A percentile compares a stretch with the other conserved stretches of the same genome.
These are phyloP conservation scores for Clonostachys solani DNA, from an alignment of 2,329 filamentous ascomycete species.

Conservation along the genomic window DNA sequence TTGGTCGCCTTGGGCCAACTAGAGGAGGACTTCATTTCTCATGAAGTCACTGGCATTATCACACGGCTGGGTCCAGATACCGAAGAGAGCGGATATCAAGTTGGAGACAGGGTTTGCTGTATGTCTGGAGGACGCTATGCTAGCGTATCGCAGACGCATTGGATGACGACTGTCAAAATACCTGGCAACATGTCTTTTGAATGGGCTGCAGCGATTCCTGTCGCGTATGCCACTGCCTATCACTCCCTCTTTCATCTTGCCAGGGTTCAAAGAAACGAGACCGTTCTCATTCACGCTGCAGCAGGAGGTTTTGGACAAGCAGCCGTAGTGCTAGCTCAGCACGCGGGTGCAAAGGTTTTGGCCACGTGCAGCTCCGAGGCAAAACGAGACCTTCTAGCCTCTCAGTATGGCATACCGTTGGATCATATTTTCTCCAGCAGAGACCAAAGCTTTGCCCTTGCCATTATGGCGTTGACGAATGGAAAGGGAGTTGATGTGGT, in stretches of 20 bases:
- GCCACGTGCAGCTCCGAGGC: constrained; percentile 8
- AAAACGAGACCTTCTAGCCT: constrained; percentile 31
- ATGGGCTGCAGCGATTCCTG: constrained; percentile 24
- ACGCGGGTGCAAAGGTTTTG: constrained; percentile 11
- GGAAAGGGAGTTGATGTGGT: constrained; percentile 65
- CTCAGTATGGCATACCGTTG: constrained; percentile 27
- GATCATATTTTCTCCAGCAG: constrained; percentile 19
- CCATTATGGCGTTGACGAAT: constrained; percentile 11
- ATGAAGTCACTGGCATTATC: no score
- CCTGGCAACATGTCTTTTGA: constrained; percentile 25
- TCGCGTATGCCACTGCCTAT: constrained; percentile 24
- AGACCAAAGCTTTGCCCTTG: constrained; percentile 13
- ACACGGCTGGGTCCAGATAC: no score
- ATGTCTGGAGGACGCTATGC: no score
- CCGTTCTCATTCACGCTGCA: constrained; percentile 17
- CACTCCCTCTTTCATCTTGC: constrained; percentile 7
- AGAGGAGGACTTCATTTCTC: no score
- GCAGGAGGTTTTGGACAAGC: constrained; percentile 22
- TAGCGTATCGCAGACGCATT: no score
- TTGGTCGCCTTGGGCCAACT: constrained; percentile 15
- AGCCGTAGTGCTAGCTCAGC: constrained; percentile 16
- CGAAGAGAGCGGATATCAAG: no score
- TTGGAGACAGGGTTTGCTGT: no score
- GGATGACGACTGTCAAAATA: constrained; percentile 13
- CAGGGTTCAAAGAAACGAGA: constrained; percentile 7